phyloP scores from a whole-genome alignment of 495 filamentous ascomycete species.

The Aspergillus bridgeri region DNA sequence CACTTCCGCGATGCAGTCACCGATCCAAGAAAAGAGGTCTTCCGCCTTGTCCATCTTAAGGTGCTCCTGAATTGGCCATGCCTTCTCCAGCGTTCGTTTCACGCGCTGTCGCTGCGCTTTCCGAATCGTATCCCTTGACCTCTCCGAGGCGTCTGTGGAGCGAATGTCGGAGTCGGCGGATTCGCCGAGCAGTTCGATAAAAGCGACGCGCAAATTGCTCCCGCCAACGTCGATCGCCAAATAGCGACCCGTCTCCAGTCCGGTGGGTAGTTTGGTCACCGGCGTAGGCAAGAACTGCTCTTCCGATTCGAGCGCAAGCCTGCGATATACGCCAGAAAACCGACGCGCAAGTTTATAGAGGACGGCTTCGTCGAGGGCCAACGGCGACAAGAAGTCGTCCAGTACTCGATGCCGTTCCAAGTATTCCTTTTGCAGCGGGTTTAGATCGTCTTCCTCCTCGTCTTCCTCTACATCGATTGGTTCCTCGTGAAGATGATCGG shows the following conservation, averaged over 20 bases:
- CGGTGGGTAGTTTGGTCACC: constrained; percentile 65
- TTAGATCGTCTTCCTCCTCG: constrained; percentile 37
- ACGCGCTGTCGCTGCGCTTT: constrained; percentile 50
- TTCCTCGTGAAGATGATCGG: constrained; percentile 35
- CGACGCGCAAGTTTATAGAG: constrained; percentile 59
- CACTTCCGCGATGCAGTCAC: constrained; percentile 69
- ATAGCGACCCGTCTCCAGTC: constrained; percentile 63
- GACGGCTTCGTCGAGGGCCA: constrained; percentile 39
- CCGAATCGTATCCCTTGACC: constrained; percentile 39
- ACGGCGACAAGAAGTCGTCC: constrained; percentile 38
- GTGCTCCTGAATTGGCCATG: constrained; percentile 77
- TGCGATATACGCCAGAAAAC: constrained; percentile 57
- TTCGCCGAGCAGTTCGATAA: constrained; percentile 64
- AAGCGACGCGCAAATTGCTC: constrained; percentile 75
- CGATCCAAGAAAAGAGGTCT: constrained; percentile 76
- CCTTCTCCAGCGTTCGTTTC: constrained; percentile 60
- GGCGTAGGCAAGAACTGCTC: constrained; percentile 79
- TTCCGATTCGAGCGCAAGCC: constrained; percentile 61
- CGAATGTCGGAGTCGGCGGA: constrained; percentile 34
- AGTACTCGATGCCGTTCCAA: constrained; percentile 32
- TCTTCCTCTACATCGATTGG: constrained; percentile 41
- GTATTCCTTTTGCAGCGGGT: constrained; percentile 30
- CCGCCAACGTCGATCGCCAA: constrained; percentile 80
- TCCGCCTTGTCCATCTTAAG: constrained; percentile 75
- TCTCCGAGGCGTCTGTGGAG: constrained; percentile 34